Evolutionary conservation across 225 moss, liverwort and hornwort genomes (phyloP).

Genomic region (Straminergon stramineum): DNA sequence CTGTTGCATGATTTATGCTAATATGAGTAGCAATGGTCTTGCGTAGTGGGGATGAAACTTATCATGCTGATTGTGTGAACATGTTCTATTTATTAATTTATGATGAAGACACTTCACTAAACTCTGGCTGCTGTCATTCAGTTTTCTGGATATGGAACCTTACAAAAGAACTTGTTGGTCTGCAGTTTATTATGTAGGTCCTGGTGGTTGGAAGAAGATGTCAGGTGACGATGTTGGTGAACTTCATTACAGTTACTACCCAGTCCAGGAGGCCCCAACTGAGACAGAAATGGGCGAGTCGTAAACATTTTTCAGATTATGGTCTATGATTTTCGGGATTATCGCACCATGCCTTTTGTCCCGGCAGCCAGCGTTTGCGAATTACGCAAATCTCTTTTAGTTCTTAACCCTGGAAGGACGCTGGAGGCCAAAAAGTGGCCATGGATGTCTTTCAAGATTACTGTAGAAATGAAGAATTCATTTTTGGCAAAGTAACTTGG

Average conservation of each 20-base stretch:
- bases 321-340: not conserved
- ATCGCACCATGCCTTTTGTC: not conserved
- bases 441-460: not conserved
- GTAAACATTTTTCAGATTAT: not conserved
- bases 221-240: slow-evolving; percentile 80
- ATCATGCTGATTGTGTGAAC: not conserved
- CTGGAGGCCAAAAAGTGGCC: not conserved
- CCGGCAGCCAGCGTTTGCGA: not conserved
- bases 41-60: not conserved
- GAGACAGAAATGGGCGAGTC: slow-evolving; percentile 75
- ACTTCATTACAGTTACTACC: slow-evolving; percentile 79
- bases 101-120: not conserved
- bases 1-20: not conserved
- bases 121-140: not conserved
- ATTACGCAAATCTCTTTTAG: not conserved
- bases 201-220: slow-evolving; percentile 75
- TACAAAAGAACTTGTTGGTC: not conserved
- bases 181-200: slow-evolving; percentile 77
- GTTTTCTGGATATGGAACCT: not conserved
- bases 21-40: not conserved
- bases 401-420: not conserved
- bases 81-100: not conserved
- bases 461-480: not conserved
- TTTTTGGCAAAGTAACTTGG: not conserved
- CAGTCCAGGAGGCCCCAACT: slow-evolving; percentile 36